Evolutionary conservation across 306 rosid species (phyloP).

Genomic region (Coriaria nepalensis): DNA sequence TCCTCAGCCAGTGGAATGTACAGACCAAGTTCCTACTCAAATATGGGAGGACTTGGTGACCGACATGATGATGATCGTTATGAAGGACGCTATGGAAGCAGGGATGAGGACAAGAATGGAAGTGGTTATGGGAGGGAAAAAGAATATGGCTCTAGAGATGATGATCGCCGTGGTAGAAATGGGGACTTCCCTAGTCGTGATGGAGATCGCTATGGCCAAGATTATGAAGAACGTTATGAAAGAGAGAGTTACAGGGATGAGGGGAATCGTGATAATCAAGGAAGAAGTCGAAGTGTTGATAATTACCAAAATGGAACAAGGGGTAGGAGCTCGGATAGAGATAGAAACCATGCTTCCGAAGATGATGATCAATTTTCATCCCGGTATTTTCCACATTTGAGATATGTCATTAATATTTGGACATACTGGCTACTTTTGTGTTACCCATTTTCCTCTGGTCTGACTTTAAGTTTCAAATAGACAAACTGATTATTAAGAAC

Average conservation of each 20-base stretch:
- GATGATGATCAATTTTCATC: constrained; percentile 86
- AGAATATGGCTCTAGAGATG: constrained; percentile 71
- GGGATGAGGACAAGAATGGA: constrained; percentile 52
- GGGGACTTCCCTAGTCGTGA: constrained; percentile 55
- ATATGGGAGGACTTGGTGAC: constrained; percentile 49
- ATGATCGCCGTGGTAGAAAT: constrained; percentile 39
- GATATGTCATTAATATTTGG: too few relatives aligned
- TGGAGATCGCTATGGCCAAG: constrained; percentile 75
- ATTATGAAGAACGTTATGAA: constrained; percentile 62
- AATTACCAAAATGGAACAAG: constrained; percentile 52
- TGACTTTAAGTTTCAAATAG: too few relatives aligned
- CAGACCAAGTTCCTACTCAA: constrained; percentile 51
- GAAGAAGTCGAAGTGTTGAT: constrained; percentile 74
- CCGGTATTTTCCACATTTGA: constrained; percentile 29
- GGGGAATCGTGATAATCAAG: constrained; percentile 55
- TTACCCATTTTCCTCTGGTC: too few relatives aligned
- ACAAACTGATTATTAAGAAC: too few relatives aligned
- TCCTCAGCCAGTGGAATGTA: constrained; percentile 57
- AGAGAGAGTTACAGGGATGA: constrained; percentile 57
- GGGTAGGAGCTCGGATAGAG: constrained; percentile 79
- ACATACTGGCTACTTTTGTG: too few relatives aligned
- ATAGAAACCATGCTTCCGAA: constrained; percentile 42
- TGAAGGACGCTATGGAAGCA: constrained; percentile 43
- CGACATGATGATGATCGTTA: constrained; percentile 60
- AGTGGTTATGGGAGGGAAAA: constrained; percentile 59